Conservation (phyloP, 768 basidiomycete species). For the Daedaleopsis nitida region DNA sequence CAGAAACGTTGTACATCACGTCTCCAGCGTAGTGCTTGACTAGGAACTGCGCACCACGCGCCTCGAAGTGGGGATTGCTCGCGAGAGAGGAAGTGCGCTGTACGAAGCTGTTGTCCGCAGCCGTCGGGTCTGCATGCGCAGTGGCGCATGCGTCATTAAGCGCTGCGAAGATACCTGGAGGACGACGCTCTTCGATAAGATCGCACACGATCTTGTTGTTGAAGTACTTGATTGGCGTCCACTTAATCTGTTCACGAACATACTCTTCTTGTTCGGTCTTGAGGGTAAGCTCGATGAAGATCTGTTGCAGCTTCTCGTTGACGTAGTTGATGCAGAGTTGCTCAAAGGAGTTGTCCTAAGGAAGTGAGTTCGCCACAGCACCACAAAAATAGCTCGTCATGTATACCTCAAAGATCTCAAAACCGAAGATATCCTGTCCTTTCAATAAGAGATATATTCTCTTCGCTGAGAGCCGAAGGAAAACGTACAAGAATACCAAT, state of each 20-base stretch:
- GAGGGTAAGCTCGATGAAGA: conserved; percentile 97
- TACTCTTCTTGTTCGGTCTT: conserved; percentile 99
- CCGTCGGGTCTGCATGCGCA: conserved; percentile 94
- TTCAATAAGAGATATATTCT: background rate
- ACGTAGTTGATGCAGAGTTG: conserved; percentile 99
- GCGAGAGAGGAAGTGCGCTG: conserved; percentile 84
- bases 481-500: conserved; percentile 85
- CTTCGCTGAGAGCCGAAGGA: background rate
- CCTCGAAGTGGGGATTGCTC: conserved; percentile 91
- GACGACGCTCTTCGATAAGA: conserved; percentile 93
- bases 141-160: conserved; percentile 99
- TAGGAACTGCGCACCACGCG: conserved; percentile 91
- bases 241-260: conserved; percentile 96
- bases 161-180: conserved; percentile 96
- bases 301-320: conserved; percentile 99
- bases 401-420: conserved; percentile 92
- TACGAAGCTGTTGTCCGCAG: conserved; percentile 95
- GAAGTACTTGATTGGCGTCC: conserved; percentile 99
- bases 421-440: conserved; percentile 92
- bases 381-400: background rate
- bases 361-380: conserved; percentile 4
- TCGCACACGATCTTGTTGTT: conserved; percentile 99
- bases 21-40: conserved; percentile 98
- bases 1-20: conserved; percentile 95
- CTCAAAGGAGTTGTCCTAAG: conserved; percentile 91